A percentile compares a stretch with the other conserved stretches of the same genome.
These are phyloP conservation scores for Babesia sp. DNA, from an alignment of 169 alveolate genomes.

Conservation along the genomic window DNA sequence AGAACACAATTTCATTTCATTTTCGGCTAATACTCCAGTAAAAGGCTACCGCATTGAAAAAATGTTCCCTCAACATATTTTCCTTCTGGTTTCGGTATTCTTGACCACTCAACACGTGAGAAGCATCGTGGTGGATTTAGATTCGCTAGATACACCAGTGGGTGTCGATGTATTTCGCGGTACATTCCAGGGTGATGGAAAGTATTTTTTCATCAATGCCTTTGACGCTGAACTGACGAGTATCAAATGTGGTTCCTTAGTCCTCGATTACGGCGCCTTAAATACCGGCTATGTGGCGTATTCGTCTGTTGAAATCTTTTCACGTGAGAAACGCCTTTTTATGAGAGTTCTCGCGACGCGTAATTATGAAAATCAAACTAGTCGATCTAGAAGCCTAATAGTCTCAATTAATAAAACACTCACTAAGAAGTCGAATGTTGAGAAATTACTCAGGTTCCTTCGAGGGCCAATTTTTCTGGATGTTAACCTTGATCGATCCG, in stretches of 20 bases:
- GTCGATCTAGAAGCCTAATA: neutral
- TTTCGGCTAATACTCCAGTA: no score
- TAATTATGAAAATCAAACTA: neutral
- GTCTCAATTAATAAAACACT: neutral
- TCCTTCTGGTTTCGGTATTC: no score
- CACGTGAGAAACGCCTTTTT: neutral
- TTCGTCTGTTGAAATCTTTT: neutral
- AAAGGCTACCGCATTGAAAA: no score
- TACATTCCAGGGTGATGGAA: neutral
- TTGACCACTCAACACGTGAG: no score
- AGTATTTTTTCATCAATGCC: neutral
- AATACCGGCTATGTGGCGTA: neutral
- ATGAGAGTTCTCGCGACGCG: neutral
- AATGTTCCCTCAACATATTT: no score
- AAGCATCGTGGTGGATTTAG: slow-evolving; percentile 1
- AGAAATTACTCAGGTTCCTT: neutral
- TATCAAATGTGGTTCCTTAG: neutral
- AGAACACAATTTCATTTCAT: no score
- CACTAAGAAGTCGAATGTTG: no score
- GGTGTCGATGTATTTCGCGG: slow-evolving; percentile 3
- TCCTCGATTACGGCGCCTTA: neutral
- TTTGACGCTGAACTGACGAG: neutral
- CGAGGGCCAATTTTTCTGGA: neutral
- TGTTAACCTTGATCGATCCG: neutral
- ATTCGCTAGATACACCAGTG: neutral